Evolutionary conservation across 345 rosid species (phyloP), one percentile per base, ranked within the genome.

Genomic region (Citrus hindsii): DNA sequence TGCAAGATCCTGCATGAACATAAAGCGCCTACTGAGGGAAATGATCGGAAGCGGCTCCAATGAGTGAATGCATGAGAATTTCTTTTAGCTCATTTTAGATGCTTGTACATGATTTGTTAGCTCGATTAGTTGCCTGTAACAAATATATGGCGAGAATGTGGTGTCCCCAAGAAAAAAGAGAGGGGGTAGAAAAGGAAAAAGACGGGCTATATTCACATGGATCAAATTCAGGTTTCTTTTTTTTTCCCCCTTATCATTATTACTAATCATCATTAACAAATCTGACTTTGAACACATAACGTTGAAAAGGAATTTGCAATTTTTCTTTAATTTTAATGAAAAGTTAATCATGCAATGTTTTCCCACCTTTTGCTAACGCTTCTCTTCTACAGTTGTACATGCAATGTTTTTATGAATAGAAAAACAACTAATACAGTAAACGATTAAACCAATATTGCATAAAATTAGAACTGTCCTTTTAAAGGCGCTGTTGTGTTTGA

Each of bases 51-150:
- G 70, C 38, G 9, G 22, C 35, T 63, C 51, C 18, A 46, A 46
- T 5, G 42, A 42, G 2, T 14, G 63, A 64, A 35, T 65, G 5
- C n/a, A 21, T 13, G 24, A 69, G 6, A 67, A 7, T 37, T 25
- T 25, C 24, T 28, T 35, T 51, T 18, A 18, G 38, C 21, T 65
- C 61, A 66, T 7, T 27, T 25, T 35, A 27, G 5, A 7, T 33
- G 76, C 58, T 63, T 76, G 62, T 75, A 46, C 22, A 71, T 38
- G 64, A 79, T 78, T 28, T 56, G 74, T 18, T 82, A 73, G 73
- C 55, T 79, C 24, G 9, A 37, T 70, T 61, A 79, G 80, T 46
- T 46, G 61, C 69, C 62, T 59, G 64, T 55, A 51, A 60, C 66
- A 28, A 79, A 75, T 46, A 16, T 10, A 7, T 35, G 18, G 69